Conservation (phyloP, 2,329 filamentous ascomycete species). For the Allantophomopsis lycopodina region DNA sequence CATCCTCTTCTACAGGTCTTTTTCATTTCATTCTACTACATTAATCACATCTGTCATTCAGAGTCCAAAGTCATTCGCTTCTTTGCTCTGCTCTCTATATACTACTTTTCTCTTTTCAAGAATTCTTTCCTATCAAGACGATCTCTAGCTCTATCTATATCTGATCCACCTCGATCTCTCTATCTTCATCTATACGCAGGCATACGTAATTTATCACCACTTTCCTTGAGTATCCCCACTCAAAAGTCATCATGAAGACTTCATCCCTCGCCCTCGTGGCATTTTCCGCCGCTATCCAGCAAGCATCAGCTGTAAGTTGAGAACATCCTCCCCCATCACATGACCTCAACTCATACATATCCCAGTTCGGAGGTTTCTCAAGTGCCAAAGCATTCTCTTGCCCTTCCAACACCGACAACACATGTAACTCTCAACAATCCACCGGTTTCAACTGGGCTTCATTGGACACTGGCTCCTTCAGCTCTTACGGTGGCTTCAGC, state of each 20-base stretch:
- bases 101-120: conserved; percentile 7
- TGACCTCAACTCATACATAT: conserved; percentile 4
- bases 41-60: conserved; percentile 11
- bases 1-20: too few relatives aligned
- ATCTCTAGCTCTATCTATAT: background rate
- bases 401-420: conserved; percentile 62
- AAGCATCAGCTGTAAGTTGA: conserved; percentile 23
- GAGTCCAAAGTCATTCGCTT: conserved; percentile 30
- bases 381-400: conserved; percentile 40
- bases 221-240: conserved; percentile 12
- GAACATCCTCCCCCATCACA: background rate
- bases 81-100: conserved; percentile 24
- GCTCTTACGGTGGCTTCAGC: conserved; percentile 55
- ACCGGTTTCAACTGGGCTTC: conserved; percentile 59
- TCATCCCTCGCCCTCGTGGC: conserved; percentile 26
- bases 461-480: conserved; percentile 46
- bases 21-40: too few relatives aligned
- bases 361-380: conserved; percentile 27
- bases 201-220: conserved; percentile 1
- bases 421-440: conserved; percentile 58
- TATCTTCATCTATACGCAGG: conserved; percentile 1
- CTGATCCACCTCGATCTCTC: too few relatives aligned
- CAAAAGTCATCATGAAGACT: conserved; percentile 24
- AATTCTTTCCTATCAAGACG: conserved; percentile 3
- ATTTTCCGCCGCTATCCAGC: conserved; percentile 29